These are phyloP conservation scores for Mesotaenium endlicherianum DNA, from an alignment of 139 green algal genomes.

Conservation along the genomic window DNA sequence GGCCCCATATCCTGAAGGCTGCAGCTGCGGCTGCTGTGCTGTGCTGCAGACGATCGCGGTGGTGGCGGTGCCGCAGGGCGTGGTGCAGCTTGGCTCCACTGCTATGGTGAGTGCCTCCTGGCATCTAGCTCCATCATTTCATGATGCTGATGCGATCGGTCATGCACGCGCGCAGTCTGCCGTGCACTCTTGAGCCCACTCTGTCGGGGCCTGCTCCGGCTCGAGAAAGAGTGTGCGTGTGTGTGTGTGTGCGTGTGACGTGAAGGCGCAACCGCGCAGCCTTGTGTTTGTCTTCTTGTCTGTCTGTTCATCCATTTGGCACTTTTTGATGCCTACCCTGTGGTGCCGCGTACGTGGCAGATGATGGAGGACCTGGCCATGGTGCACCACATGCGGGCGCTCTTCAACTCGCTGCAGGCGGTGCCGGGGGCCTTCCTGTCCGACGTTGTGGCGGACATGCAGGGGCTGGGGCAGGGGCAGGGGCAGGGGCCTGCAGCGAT, in stretches of 20 bases:
- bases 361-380: not conserved
- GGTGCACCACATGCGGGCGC: not conserved
- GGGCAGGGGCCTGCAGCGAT: not conserved
- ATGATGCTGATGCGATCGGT: not conserved
- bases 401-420: not conserved
- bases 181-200: too few relatives aligned
- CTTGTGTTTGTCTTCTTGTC: not conserved
- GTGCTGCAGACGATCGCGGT: constrained; percentile 12
- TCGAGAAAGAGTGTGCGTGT: too few relatives aligned
- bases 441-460: not conserved
- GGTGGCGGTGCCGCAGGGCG: not conserved
- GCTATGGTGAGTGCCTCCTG: not conserved
- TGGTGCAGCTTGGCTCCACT: not conserved
- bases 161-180: not conserved
- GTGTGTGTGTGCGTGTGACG: not conserved
- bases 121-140: not conserved
- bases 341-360: not conserved
- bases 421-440: not conserved
- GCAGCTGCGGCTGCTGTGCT: too few relatives aligned
- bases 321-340: not conserved
- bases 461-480: not conserved
- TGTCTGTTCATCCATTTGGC: not conserved
- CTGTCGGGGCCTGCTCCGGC: too few relatives aligned
- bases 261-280: not conserved
- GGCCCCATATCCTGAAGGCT: too few relatives aligned